Evolutionary conservation across 2,329 filamentous ascomycete genomes (phyloP).

Genomic region (Thermothelomyces thermophilus): DNA sequence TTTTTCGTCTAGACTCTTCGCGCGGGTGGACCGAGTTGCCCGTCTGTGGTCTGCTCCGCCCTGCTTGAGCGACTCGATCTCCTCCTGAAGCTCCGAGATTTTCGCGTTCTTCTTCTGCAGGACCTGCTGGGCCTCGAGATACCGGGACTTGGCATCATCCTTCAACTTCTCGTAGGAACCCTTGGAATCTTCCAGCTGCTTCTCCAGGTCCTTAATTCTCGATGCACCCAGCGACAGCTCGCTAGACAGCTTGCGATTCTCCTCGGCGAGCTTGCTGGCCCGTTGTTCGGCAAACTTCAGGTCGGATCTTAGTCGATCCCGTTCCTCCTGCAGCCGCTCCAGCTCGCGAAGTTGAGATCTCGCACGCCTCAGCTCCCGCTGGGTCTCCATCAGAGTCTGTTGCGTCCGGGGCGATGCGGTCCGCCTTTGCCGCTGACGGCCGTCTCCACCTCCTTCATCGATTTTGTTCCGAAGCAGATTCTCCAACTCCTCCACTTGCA

Average conservation of each 20-base stretch:
- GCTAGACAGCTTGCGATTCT: constrained; percentile 30
- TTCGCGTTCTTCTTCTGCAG: constrained; percentile 51
- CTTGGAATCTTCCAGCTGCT: constrained; percentile 22
- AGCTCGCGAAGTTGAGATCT: constrained; percentile 49
- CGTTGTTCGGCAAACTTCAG: constrained; percentile 43
- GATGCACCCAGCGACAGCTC: constrained; percentile 27
- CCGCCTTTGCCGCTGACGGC: constrained; percentile 32
- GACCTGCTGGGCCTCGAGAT: constrained; percentile 50
- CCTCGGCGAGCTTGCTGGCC: constrained; percentile 32
- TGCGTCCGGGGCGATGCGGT: constrained; percentile 44
- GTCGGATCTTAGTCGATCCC: constrained; percentile 45
- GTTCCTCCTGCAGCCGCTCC: constrained; percentile 44
- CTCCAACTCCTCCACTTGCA: constrained; percentile 54
- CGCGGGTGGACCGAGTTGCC: constrained; percentile 19
- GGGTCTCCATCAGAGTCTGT: constrained; percentile 45
- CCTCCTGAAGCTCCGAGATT: constrained; percentile 49
- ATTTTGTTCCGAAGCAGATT: constrained; percentile 40
- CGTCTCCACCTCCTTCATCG: constrained; percentile 27
- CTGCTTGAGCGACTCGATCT: constrained; percentile 41
- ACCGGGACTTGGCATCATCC: constrained; percentile 45
- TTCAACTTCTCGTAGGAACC: constrained; percentile 47
- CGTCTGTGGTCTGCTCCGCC: constrained; percentile 15
- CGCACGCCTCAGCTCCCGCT: constrained; percentile 48
- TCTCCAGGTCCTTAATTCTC: constrained; percentile 28
- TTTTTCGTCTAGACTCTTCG: constrained; percentile 28